Evolutionary conservation across 2,329 filamentous ascomycete genomes (phyloP).

Genomic region (Phialocephala subalpina): DNA sequence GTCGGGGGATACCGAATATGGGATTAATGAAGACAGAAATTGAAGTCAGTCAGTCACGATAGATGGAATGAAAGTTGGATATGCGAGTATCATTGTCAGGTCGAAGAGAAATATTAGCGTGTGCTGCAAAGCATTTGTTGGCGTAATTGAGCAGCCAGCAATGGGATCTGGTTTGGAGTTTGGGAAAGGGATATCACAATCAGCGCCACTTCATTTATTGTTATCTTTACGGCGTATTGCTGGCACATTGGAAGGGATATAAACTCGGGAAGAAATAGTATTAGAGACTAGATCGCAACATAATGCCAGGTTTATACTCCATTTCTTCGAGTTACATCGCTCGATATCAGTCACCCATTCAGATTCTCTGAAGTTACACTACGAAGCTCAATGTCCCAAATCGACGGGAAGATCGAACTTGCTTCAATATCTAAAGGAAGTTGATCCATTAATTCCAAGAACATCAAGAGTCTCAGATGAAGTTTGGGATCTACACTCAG

Average conservation of each 20-base stretch:
- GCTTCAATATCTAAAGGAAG: background rate
- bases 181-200: constrained; percentile 18
- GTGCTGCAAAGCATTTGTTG: constrained; percentile 22
- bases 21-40: background rate
- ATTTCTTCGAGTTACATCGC: background rate
- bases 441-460: background rate
- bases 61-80: constrained; percentile 3
- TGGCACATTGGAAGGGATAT: constrained; percentile 1
- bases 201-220: constrained; percentile 25
- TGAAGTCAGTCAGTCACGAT: background rate
- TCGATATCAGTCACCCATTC: background rate
- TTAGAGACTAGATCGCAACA: constrained; percentile 9
- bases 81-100: constrained; percentile 14
- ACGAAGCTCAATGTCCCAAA: background rate
- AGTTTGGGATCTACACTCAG: no score
- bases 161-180: constrained; percentile 15
- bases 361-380: background rate
- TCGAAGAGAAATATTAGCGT: constrained; percentile 7
- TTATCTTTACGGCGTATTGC: constrained; percentile 1
- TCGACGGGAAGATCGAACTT: background rate
- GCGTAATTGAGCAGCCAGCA: background rate
- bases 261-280: constrained; percentile 6
- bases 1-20: background rate
- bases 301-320: constrained; percentile 8
- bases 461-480: background rate